Evolutionary conservation across 1,139 yeast species (phyloP).

Genomic region (Suhomyces coccinellae): DNA sequence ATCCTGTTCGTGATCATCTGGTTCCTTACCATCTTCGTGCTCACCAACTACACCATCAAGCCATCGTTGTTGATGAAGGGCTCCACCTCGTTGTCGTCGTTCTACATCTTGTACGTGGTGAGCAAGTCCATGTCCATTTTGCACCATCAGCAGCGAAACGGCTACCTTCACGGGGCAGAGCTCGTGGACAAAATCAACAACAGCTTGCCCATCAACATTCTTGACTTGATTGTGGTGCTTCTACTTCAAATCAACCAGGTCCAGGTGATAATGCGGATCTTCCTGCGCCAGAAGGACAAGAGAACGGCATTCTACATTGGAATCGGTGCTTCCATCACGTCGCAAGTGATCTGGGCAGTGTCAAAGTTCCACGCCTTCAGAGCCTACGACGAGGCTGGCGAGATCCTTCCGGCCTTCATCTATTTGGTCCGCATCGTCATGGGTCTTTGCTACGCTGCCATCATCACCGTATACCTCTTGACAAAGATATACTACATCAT

Average conservation of each 20-base stretch:
- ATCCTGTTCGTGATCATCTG: slow-evolving; percentile 66
- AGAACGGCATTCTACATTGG: slow-evolving; percentile 67
- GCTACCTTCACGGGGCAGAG: slow-evolving; percentile 55
- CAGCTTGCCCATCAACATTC: slow-evolving; percentile 51
- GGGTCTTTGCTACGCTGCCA: slow-evolving; percentile 69
- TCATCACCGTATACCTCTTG: slow-evolving; percentile 59
- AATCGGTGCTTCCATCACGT: slow-evolving; percentile 50
- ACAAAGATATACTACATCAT: slow-evolving; percentile 58
- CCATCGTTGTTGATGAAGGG: slow-evolving; percentile 49
- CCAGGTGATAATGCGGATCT: slow-evolving; percentile 71
- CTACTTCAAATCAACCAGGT: slow-evolving; percentile 72
- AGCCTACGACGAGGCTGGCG: slow-evolving; percentile 46
- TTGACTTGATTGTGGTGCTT: slow-evolving; percentile 64
- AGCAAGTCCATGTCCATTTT: slow-evolving; percentile 46
- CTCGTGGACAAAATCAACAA: slow-evolving; percentile 50
- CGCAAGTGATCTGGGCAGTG: slow-evolving; percentile 72
- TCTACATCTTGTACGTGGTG: slow-evolving; percentile 54
- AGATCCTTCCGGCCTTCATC: slow-evolving; percentile 74
- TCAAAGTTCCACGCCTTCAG: slow-evolving; percentile 49
- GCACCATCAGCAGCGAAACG: slow-evolving; percentile 53
- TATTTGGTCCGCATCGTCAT: slow-evolving; percentile 76
- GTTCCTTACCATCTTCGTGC: slow-evolving; percentile 61
- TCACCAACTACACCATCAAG: slow-evolving; percentile 59
- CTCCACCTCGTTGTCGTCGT: slow-evolving; percentile 51
- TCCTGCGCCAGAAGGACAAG: slow-evolving; percentile 70